phyloP scores from a whole-genome alignment of 2,329 filamentous ascomycete species.

The Colletotrichum plurivorum region DNA sequence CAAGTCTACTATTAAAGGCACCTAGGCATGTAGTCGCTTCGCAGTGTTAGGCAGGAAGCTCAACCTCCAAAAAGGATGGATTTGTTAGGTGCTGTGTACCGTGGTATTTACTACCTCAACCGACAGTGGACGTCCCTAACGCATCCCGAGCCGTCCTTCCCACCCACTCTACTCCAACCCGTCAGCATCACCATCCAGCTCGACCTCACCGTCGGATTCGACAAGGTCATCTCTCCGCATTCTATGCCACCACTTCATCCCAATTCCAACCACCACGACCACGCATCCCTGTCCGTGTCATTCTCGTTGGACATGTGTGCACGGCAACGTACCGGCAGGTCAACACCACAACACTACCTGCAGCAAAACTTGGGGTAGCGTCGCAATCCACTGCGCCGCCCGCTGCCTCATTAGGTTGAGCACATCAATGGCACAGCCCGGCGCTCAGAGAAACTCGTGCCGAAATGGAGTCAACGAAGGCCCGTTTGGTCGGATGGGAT shows the following conservation, averaged over 20 bases:
- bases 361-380: conserved; percentile 25
- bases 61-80: too few relatives aligned
- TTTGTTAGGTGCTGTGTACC: too few relatives aligned
- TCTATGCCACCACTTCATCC: background rate
- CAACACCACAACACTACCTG: conserved; percentile 4
- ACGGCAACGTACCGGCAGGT: conserved; percentile 21
- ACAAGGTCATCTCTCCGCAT: conserved; percentile 20
- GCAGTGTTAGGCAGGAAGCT: too few relatives aligned
- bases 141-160: background rate
- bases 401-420: background rate
- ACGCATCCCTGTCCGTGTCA: conserved; percentile 4
- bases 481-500: background rate
- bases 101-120: too few relatives aligned
- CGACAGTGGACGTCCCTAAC: background rate
- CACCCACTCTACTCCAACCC: background rate
- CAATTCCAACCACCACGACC: background rate
- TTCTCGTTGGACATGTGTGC: background rate
- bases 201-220: conserved; percentile 17
- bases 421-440: background rate
- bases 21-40: too few relatives aligned
- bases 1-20: too few relatives aligned
- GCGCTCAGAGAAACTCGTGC: conserved; percentile 62
- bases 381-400: conserved; percentile 6
- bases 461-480: background rate
- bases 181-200: background rate